Percentiles rank a stretch among this genome's conserved stretches.
phyloP scores from a whole-genome alignment of 2,329 filamentous ascomycete species.

The Escovopsis sp. region DNA sequence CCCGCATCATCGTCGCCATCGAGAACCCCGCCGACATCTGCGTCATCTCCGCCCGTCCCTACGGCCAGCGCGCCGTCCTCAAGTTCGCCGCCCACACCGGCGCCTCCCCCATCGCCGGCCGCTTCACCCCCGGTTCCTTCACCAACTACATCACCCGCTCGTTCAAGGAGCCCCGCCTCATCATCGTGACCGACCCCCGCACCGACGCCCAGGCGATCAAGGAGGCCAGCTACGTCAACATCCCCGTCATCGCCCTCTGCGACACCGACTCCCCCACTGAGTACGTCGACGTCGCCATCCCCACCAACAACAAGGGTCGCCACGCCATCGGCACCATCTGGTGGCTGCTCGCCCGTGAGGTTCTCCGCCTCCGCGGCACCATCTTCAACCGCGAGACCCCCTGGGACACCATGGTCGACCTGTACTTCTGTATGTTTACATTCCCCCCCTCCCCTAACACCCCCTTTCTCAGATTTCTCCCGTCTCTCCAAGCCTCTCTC shows the following conservation, averaged over 20 bases:
- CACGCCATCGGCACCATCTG: constrained; percentile 97
- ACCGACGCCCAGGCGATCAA: constrained; percentile 99
- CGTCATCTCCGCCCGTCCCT: constrained; percentile 98
- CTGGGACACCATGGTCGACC: constrained; percentile 99
- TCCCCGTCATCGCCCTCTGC: constrained; percentile 97
- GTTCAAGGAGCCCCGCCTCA: constrained; percentile 99
- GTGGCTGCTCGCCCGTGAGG: constrained; percentile 99
- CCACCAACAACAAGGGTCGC: constrained; percentile 99
- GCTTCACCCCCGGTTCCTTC: constrained; percentile 99
- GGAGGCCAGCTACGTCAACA: constrained; percentile 99
- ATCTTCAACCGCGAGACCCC: constrained; percentile 90
- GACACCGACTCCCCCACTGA: constrained; percentile 99
- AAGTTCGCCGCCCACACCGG: constrained; percentile 99
- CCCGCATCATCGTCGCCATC: constrained; percentile 95
- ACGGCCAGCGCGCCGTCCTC: constrained; percentile 97
- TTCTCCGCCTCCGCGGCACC: constrained; percentile 95
- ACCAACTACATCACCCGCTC: constrained; percentile 99
- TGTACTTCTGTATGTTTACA: constrained; percentile 77
- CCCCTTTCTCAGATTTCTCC: not conserved
- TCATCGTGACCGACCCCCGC: constrained; percentile 98
- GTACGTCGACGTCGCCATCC: constrained; percentile 99
- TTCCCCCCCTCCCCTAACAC: no score
- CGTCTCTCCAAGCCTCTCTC: no score
- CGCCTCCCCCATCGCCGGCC: constrained; percentile 93
- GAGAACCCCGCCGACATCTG: constrained; percentile 99